phyloP scores from a whole-genome alignment of 768 basidiomycete species.

The Agrocybe chaxingu region DNA sequence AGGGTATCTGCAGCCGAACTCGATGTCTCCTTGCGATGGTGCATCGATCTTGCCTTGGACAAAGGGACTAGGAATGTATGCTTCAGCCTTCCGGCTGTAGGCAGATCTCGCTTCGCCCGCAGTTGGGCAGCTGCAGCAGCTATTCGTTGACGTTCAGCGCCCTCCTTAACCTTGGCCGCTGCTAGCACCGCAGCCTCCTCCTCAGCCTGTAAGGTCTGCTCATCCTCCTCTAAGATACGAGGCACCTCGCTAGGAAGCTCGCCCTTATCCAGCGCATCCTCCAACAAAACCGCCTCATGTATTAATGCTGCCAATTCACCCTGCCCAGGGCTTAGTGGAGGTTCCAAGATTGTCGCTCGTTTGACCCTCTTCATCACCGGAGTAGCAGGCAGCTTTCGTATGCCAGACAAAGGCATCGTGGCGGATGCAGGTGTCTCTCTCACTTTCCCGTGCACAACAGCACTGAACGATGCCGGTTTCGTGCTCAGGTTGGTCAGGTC shows the following conservation, averaged over 20 bases:
- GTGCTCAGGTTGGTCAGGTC: constrained; percentile 2
- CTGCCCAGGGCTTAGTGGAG: constrained; percentile 42
- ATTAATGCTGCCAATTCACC: constrained; percentile 54
- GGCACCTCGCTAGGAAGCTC: constrained; percentile 38
- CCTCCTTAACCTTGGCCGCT: constrained; percentile 17
- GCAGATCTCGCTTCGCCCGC: constrained; percentile 24
- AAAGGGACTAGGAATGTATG: constrained; percentile 33
- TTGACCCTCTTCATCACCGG: constrained; percentile 27
- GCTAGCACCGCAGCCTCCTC: constrained; percentile 13
- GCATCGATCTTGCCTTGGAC: constrained; percentile 21
- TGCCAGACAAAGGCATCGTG: constrained; percentile 13
- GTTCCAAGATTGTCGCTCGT: constrained; percentile 28
- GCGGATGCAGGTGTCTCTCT: constrained; percentile 32
- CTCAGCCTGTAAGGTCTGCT: constrained; percentile 11
- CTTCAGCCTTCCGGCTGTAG: constrained; percentile 24
- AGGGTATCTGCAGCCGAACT: constrained; percentile 6
- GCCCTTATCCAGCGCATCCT: constrained; percentile 49
- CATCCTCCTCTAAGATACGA: constrained; percentile 3
- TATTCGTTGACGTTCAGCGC: constrained; percentile 24
- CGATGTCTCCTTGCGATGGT: constrained; percentile 22
- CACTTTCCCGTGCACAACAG: constrained; percentile 57
- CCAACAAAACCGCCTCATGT: constrained; percentile 56
- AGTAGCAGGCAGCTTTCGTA: constrained; percentile 22
- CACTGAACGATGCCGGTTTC: constrained; percentile 37
- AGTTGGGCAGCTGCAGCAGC: constrained; percentile 19